Conservation (phyloP, 768 basidiomycete species). For the Leccinum incarnatum region DNA sequence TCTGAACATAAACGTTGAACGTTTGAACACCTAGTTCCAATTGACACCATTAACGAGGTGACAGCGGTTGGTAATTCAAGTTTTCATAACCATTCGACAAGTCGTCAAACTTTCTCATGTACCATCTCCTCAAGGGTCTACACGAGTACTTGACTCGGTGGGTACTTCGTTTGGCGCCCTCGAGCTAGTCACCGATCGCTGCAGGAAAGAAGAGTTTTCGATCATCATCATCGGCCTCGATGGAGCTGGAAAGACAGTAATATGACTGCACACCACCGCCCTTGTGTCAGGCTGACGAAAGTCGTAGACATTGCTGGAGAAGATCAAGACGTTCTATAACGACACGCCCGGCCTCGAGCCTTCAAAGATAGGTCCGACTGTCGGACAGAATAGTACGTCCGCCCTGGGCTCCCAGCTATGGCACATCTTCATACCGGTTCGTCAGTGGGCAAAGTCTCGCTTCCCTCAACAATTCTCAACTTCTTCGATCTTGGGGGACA, state of each 20-base stretch:
- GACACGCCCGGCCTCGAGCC: conserved; percentile 83
- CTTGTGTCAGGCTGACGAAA: not conserved
- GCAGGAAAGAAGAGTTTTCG: conserved; percentile 85
- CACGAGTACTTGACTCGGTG: conserved; percentile 88
- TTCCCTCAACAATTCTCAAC: conserved; percentile 91
- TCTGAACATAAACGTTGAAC: not conserved
- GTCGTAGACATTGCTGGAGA: conserved; percentile 78
- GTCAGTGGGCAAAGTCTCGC: conserved; percentile 85
- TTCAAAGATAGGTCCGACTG: conserved; percentile 93
- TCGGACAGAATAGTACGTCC: conserved; percentile 92
- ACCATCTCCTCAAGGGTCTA: conserved; percentile 89
- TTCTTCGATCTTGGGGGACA: conserved; percentile 99
- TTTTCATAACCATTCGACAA: not conserved
- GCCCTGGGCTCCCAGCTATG: not conserved
- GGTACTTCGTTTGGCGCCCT: conserved; percentile 2
- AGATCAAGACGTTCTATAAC: conserved; percentile 91
- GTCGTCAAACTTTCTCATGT: conserved; percentile 50
- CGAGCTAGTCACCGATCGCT: conserved; percentile 5
- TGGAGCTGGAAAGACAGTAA: conserved; percentile 88
- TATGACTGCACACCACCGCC: not conserved
- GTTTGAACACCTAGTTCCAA: too few relatives aligned
- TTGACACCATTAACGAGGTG: too few relatives aligned
- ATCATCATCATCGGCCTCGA: conserved; percentile 94
- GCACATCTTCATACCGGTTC: not conserved
- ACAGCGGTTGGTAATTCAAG: not conserved